These are phyloP conservation scores for Setomelanomma holmii DNA, from an alignment of 2,329 filamentous ascomycete species.

Conservation along the genomic window DNA sequence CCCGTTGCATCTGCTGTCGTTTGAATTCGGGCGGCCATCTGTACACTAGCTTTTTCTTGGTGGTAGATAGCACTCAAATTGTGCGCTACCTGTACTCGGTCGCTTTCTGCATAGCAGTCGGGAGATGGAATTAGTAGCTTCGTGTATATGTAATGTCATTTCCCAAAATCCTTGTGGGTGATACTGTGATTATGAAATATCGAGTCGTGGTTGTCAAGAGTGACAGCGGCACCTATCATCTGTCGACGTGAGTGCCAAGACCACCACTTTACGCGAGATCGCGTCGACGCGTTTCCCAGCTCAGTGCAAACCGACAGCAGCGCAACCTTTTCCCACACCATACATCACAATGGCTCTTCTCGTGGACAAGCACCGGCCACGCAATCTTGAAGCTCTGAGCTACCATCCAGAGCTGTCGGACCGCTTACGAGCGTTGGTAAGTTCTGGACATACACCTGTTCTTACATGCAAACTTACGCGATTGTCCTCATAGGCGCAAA, in stretches of 20 bases:
- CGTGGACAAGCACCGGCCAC: constrained; percentile 72
- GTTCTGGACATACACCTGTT: constrained; percentile 23
- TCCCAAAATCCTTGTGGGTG: no score
- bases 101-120: no score
- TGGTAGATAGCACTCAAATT: neutral
- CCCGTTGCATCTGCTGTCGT: neutral
- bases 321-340: constrained; percentile 8
- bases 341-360: constrained; percentile 64
- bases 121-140: no score
- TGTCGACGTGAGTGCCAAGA: constrained; percentile 16
- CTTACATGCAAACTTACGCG: constrained; percentile 16
- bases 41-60: neutral
- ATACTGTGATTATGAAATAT: no score
- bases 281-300: constrained; percentile 39
- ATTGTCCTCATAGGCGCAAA: constrained; percentile 73
- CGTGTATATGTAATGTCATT: no score
- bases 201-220: no score
- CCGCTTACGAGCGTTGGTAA: constrained; percentile 82
- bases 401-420: constrained; percentile 91
- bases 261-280: constrained; percentile 45
- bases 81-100: neutral
- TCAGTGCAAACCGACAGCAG: constrained; percentile 14
- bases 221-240: neutral
- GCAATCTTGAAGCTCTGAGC: constrained; percentile 77
- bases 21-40: neutral